phyloP scores from a whole-genome alignment of 176 grass and related monocot species.

The Sorghum bicolor region DNA sequence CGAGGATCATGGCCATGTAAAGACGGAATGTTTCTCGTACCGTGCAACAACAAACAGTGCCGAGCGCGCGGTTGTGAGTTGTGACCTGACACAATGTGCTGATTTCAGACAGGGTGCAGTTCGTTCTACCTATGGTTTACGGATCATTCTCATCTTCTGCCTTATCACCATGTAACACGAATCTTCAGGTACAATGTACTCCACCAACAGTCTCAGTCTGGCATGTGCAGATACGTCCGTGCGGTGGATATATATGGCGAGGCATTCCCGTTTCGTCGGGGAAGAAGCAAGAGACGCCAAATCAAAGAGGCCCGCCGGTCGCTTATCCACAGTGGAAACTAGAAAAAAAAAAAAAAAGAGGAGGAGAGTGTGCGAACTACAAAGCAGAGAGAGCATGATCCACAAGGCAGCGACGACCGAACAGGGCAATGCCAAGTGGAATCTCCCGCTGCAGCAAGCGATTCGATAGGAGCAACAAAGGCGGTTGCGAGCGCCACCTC shows the following conservation, averaged over 20 bases:
- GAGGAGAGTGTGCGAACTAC: not conserved
- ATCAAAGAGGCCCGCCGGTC: not conserved
- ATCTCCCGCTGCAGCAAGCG: conserved; percentile 17
- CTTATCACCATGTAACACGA: not conserved
- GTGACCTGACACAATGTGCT: not conserved
- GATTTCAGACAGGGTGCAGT: not conserved
- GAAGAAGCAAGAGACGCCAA: conserved; percentile 18
- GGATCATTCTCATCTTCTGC: not conserved
- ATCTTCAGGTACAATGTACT: not conserved
- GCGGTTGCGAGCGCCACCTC: conserved; percentile 22
- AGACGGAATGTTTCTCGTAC: not conserved
- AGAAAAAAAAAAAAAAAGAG: not conserved
- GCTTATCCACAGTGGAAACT: conserved; percentile 25
- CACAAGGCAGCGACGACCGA: not conserved
- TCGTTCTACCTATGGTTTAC: not conserved
- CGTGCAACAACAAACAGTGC: not conserved
- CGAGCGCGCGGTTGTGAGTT: not conserved
- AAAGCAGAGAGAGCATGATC: not conserved
- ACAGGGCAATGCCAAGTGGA: conserved; percentile 5
- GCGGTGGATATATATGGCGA: not conserved
- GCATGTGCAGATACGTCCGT: not conserved
- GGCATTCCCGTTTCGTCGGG: conserved; percentile 25
- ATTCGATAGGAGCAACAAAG: not conserved
- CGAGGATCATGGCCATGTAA: not conserved
- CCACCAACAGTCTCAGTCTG: not conserved